Conservation (phyloP, 805 yeast genomes). For the Yarrowia sp. region DNA sequence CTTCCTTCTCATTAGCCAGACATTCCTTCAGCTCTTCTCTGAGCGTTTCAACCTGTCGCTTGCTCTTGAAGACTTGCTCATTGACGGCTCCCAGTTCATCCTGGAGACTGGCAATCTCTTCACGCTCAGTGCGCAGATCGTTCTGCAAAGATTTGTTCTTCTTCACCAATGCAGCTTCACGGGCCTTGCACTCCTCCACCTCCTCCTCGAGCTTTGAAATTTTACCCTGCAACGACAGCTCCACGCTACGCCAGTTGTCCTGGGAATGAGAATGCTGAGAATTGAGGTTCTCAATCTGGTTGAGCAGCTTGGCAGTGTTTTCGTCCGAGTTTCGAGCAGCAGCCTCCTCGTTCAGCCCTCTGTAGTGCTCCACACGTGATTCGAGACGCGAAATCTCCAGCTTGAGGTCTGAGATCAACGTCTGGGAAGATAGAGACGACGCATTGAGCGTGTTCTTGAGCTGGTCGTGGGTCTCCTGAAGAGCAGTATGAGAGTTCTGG, state of each 20-base stretch:
- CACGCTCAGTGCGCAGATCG: slow-evolving; percentile 35
- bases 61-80: slow-evolving; percentile 29
- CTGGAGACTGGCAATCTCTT: slow-evolving; percentile 40
- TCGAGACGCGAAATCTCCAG: slow-evolving; percentile 60
- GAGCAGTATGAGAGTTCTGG: not conserved
- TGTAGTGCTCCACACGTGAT: slow-evolving; percentile 68
- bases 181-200: slow-evolving; percentile 40
- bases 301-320: slow-evolving; percentile 51
- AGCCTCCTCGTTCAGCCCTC: slow-evolving; percentile 65
- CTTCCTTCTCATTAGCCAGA: slow-evolving; percentile 7
- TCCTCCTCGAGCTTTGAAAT: slow-evolving; percentile 50
- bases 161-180: slow-evolving; percentile 42
- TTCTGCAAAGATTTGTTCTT: slow-evolving; percentile 41
- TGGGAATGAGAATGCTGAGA: slow-evolving; percentile 76
- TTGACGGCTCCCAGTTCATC: slow-evolving; percentile 40
- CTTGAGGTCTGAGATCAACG: slow-evolving; percentile 41
- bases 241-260: slow-evolving; percentile 84
- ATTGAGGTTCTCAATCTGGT: slow-evolving; percentile 64
- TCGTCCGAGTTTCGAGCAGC: slow-evolving; percentile 45
- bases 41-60: slow-evolving; percentile 15
- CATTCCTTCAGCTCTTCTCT: slow-evolving; percentile 10
- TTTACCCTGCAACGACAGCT: slow-evolving; percentile 63
- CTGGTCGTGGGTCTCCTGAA: slow-evolving; percentile 45
- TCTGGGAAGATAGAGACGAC: slow-evolving; percentile 9
- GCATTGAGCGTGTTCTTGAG: slow-evolving; percentile 36